A percentile compares a stretch with the other conserved stretches of the same genome.
These are phyloP conservation scores for Trichosporon sp. DNA, from an alignment of 1,284 basidiomycete genomes.

Conservation along the genomic window DNA sequence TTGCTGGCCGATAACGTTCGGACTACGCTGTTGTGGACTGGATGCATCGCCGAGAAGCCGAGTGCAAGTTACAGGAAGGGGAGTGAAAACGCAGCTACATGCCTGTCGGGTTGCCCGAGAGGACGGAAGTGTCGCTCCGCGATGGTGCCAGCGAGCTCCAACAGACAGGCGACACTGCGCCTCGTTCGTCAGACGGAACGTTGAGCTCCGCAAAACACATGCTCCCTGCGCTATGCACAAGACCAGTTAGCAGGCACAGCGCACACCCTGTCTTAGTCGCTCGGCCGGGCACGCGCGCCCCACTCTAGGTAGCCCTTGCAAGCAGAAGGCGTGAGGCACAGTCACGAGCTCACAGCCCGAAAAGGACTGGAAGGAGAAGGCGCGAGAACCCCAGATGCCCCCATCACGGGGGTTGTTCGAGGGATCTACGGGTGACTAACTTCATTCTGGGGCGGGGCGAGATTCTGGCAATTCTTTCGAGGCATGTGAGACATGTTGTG, in stretches of 20 bases:
- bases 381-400: too few species aligned
- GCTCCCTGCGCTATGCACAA: too few species aligned
- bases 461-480: neutral
- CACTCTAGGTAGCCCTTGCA: too few species aligned
- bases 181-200: neutral
- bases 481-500: neutral
- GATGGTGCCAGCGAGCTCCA: neutral
- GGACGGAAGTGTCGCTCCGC: neutral
- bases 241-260: too few species aligned
- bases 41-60: neutral
- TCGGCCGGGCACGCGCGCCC: neutral
- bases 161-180: neutral
- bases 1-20: neutral
- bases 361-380: neutral
- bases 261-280: neutral
- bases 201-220: too few species aligned
- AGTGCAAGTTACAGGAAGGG: neutral
- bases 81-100: neutral
- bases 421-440: slow-evolving; percentile 8
- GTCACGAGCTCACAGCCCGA: neutral
- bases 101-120: neutral
- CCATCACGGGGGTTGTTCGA: neutral
- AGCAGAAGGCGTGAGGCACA: neutral
- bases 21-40: neutral
- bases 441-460: neutral